These are phyloP conservation scores for Patellaria atrata DNA, from an alignment of 495 filamentous ascomycete species.

Conservation along the genomic window DNA sequence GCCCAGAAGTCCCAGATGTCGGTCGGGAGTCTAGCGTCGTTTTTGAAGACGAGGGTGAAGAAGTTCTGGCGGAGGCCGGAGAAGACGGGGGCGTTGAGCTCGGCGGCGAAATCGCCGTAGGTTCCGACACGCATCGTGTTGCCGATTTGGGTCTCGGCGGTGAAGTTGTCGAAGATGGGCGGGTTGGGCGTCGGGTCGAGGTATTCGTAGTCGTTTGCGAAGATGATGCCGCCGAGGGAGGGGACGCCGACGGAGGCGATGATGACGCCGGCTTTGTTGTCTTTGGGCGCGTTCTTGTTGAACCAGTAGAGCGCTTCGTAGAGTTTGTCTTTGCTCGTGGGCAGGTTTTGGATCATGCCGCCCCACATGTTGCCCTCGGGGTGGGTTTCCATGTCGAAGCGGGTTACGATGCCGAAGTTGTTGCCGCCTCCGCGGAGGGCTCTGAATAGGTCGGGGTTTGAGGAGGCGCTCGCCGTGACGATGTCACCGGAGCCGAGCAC, in stretches of 20 bases:
- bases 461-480: constrained; percentile 31
- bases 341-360: too few relatives aligned
- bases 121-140: too few relatives aligned
- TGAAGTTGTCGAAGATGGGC: constrained; percentile 43
- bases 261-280: constrained; percentile 15
- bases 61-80: constrained; percentile 2
- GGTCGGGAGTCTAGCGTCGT: too few relatives aligned
- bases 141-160: constrained; percentile 32
- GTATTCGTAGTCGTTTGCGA: constrained; percentile 16
- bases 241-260: constrained; percentile 38
- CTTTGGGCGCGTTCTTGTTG: too few relatives aligned
- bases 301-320: too few relatives aligned
- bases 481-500: constrained; percentile 42
- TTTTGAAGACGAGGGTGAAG: too few relatives aligned
- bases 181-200: constrained; percentile 25
- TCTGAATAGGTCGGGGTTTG: constrained; percentile 30
- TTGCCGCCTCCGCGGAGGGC: constrained; percentile 36
- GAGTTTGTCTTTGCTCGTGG: too few relatives aligned
- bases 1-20: too few relatives aligned
- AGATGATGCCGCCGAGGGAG: constrained; percentile 15
- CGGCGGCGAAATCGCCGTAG: background rate
- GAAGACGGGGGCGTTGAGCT: background rate
- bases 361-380: constrained; percentile 14
- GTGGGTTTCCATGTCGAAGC: constrained; percentile 14
- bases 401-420: constrained; percentile 33